Evolutionary conservation across 2,329 filamentous ascomycete genomes (phyloP).

Genomic region (Hypoxylon sp.): DNA sequence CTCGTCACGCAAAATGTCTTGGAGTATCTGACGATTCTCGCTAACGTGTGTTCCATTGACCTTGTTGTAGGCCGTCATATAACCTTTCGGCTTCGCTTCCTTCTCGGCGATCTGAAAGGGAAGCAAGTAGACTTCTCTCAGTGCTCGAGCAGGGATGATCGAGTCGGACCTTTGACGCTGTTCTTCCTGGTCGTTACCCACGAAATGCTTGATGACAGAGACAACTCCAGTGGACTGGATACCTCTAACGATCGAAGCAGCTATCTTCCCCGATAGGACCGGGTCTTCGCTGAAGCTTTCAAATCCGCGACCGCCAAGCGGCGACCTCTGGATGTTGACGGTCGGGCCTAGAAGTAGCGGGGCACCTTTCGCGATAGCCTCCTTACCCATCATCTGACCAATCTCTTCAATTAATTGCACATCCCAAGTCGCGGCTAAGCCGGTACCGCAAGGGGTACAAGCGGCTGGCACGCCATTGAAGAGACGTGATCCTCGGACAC

Average conservation of each 20-base stretch:
- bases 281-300: slow-evolving; percentile 63
- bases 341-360: slow-evolving; percentile 78
- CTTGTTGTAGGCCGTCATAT: slow-evolving; percentile 62
- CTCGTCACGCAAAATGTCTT: slow-evolving; percentile 50
- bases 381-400: slow-evolving; percentile 69
- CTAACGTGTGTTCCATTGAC: slow-evolving; percentile 58
- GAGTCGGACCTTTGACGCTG: neutral
- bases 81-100: slow-evolving; percentile 56
- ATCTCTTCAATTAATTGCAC: slow-evolving; percentile 65
- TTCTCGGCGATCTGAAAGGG: slow-evolving; percentile 60
- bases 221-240: slow-evolving; percentile 57
- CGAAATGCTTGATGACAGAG: slow-evolving; percentile 56
- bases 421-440: slow-evolving; percentile 72
- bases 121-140: slow-evolving; percentile 51
- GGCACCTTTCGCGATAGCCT: slow-evolving; percentile 68
- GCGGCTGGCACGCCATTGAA: slow-evolving; percentile 48
- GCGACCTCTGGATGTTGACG: slow-evolving; percentile 61
- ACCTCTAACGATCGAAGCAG: slow-evolving; percentile 58
- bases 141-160: slow-evolving; percentile 2
- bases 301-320: slow-evolving; percentile 61
- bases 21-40: slow-evolving; percentile 53
- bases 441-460: slow-evolving; percentile 51
- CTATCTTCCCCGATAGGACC: slow-evolving; percentile 58
- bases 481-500: slow-evolving; percentile 50
- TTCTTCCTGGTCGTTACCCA: slow-evolving; percentile 7